Base-by-base conservation (phyloP, 495 filamentous ascomycete species). In the Evernia prunastri region DNA sequence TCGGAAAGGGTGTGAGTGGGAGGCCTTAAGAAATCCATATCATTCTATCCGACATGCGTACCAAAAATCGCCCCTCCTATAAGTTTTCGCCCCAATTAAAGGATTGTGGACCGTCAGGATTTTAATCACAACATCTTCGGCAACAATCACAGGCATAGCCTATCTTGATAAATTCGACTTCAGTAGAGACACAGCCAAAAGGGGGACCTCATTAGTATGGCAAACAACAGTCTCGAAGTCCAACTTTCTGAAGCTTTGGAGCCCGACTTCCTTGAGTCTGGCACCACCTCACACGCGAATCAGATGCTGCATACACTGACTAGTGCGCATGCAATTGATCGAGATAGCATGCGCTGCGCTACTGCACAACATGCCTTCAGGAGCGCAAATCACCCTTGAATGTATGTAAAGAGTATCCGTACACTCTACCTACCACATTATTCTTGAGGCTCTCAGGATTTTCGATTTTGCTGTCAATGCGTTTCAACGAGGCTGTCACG, bases 1-100 rank as follows among this genome's bases (percentile, higher is more conserved):
- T 35, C 51, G 37, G 60, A 40, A 40, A 25, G 49, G 39, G 36
- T 39, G 37, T 56, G 49, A 63, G 37, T 63, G 60, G 60, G 27
- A 23, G 37, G 60, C 60, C 49, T 63, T 27, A 47, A 56, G 10
- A 18, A 53, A 53, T 18, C 31, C 49, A 17, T 53, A 18, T 53
- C 49, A 53, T 31, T 53, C 31, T 6, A 53, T 29, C 49, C 49
- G 49, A 53, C 49, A 53, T 17, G 25, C 49, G 49, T 31, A 27
- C 49, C 15, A 17, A 31, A 29, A 31, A 29, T 29, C 18, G 27
- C 15, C 49, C 49, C 13, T 18, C 11, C 4, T 12, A n/a, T 8
- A 8, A 17, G 49, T 31, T 53, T 31, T 18, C 20, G 27, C 20
- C 13, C 17, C 29, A n/a, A 60, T 2, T 60, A 29, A 60, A 27